Percentiles rank a stretch among this genome's conserved stretches.
Conservation (phyloP, 352 stramenopile species). For the Phytophthora pini region DNA sequence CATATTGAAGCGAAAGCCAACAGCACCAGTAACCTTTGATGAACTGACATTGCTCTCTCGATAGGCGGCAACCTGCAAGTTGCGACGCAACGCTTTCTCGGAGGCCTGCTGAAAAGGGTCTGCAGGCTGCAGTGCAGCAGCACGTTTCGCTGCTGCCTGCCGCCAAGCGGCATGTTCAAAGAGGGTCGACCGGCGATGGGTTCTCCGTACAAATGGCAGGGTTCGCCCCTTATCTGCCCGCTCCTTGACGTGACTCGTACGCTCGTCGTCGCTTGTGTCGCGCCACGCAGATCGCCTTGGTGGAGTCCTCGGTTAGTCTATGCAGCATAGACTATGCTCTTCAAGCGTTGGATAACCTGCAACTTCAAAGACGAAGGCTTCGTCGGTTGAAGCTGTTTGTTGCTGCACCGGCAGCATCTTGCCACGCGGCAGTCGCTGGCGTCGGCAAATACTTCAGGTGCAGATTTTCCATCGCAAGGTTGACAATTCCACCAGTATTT, state of each 20-base stretch:
- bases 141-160: conserved; percentile 24
- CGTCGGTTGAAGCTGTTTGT: not conserved
- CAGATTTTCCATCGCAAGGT: conserved; percentile 4
- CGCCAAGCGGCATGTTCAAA: conserved; percentile 8
- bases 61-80: not conserved
- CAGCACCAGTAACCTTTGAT: not conserved
- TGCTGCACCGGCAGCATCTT: conserved; percentile 4
- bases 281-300: conserved; percentile 9
- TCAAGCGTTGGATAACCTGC: not conserved
- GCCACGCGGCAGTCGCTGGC: conserved; percentile 8
- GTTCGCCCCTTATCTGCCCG: conserved; percentile 18
- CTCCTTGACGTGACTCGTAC: conserved; percentile 22
- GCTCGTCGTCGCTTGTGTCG: conserved; percentile 14
- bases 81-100: conserved; percentile 7
- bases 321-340: not conserved
- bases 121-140: not conserved
- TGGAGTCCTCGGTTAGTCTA: not conserved
- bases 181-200: conserved; percentile 9
- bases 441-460: not conserved
- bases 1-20: too few species aligned
- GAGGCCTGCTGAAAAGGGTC: conserved; percentile 15
- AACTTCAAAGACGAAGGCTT: conserved; percentile 22
- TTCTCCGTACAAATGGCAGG: conserved; percentile 12
- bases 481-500: conserved; percentile 21
- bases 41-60: not conserved